Evolutionary conservation across 2,329 filamentous ascomycete genomes (phyloP).

Genomic region (Microdochium bolleyi): DNA sequence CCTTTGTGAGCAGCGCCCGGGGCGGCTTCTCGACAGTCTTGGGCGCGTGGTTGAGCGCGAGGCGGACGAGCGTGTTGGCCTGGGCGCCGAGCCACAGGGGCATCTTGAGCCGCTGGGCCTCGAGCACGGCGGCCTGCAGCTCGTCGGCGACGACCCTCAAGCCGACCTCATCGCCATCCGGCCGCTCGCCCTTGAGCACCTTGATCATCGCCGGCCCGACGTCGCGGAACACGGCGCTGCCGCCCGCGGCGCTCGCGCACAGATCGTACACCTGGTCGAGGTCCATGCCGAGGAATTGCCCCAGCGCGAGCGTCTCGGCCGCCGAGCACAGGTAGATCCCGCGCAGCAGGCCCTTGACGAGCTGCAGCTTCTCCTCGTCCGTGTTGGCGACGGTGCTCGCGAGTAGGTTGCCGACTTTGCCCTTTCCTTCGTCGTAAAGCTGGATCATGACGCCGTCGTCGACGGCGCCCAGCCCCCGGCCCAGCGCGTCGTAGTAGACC

Average conservation of each 20-base stretch:
- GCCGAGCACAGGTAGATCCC: conserved; percentile 35
- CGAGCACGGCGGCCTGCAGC: conserved; percentile 28
- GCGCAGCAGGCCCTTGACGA: conserved; percentile 30
- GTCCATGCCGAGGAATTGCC: conserved; percentile 29
- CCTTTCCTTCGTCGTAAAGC: conserved; percentile 30
- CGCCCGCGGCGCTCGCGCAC: conserved; percentile 36
- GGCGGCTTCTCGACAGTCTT: conserved; percentile 10
- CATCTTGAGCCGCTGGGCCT: conserved; percentile 31
- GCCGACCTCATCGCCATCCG: conserved; percentile 9
- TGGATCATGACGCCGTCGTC: conserved; percentile 35
- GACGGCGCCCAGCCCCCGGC: conserved; percentile 42
- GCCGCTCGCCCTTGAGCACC: conserved; percentile 18
- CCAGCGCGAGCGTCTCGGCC: conserved; percentile 34
- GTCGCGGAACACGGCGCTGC: conserved; percentile 27
- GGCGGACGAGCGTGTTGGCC: conserved; percentile 26
- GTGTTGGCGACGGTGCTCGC: conserved; percentile 11
- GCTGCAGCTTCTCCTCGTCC: conserved; percentile 25
- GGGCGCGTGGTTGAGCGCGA: conserved; percentile 16
- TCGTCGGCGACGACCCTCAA: conserved; percentile 20
- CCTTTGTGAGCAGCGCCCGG: conserved; percentile 14
- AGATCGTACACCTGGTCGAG: conserved; percentile 35
- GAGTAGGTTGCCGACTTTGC: conserved; percentile 19
- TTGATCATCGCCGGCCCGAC: conserved; percentile 29
- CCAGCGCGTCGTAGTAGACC: conserved; percentile 51
- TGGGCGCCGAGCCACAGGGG: conserved; percentile 30